Conservation (phyloP, 768 basidiomycete genomes). For the Suillus clintonianus region DNA sequence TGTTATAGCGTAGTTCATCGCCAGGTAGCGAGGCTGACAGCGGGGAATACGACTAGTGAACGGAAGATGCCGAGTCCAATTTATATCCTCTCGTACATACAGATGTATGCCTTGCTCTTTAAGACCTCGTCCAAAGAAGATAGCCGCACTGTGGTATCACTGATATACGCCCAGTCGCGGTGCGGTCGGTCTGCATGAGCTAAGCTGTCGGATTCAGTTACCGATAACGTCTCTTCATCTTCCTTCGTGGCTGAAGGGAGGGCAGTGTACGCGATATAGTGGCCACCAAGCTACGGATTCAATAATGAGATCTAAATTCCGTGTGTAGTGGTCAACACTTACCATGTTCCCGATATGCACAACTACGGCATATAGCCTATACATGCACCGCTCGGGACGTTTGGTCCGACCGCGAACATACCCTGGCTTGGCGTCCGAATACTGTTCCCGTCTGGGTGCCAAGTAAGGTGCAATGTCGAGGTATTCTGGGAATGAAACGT, state of each 20-base stretch:
- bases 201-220: conserved; percentile 11
- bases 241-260: conserved; percentile 47
- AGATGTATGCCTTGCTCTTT: conserved; percentile 89
- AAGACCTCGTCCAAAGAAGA: conserved; percentile 87
- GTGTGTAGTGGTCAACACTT: conserved; percentile 17
- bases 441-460: conserved; percentile 77
- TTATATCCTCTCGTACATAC: conserved; percentile 84
- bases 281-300: conserved; percentile 70
- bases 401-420: conserved; percentile 23
- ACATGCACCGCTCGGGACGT: conserved; percentile 51
- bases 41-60: background rate
- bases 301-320: conserved; percentile 8
- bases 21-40: background rate
- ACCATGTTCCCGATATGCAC: conserved; percentile 91
- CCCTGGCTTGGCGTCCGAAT: conserved; percentile 45
- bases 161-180: conserved; percentile 89
- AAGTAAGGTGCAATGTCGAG: conserved; percentile 87
- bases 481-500: conserved; percentile 84
- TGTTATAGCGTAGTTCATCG: background rate
- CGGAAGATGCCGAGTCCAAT: background rate
- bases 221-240: background rate
- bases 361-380: conserved; percentile 77
- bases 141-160: conserved; percentile 83
- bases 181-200: conserved; percentile 8
- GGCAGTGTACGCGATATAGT: conserved; percentile 86